Conservation (phyloP, 805 yeast genomes). For the Saccharomycopsis capsularis region DNA sequence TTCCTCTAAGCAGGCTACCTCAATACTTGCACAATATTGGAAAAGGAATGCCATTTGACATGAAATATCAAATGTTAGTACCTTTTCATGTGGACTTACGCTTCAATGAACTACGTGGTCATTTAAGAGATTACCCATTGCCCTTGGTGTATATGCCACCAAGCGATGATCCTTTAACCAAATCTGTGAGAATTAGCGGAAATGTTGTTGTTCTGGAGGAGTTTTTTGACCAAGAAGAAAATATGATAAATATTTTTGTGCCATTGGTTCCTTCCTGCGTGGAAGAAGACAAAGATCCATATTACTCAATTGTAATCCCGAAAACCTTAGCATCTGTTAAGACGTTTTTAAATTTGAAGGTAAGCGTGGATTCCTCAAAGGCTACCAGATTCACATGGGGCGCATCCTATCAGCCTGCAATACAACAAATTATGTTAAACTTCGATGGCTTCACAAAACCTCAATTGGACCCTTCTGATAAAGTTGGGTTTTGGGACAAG, state of each 20-base stretch:
- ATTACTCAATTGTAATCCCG: slow-evolving; percentile 56
- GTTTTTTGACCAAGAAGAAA: slow-evolving; percentile 33
- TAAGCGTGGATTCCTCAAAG: slow-evolving; percentile 45
- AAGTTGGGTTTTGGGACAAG: slow-evolving; percentile 92
- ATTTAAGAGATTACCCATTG: slow-evolving; percentile 78
- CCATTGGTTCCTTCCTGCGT: slow-evolving; percentile 20
- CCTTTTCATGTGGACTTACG: slow-evolving; percentile 56
- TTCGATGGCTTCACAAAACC: slow-evolving; percentile 85
- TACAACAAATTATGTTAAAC: slow-evolving; percentile 69
- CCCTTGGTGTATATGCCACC: slow-evolving; percentile 51
- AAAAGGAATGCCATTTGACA: slow-evolving; percentile 72
- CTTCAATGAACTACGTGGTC: slow-evolving; percentile 57
- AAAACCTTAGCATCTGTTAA: slow-evolving; percentile 74
- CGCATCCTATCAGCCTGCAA: slow-evolving; percentile 72
- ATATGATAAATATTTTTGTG: background rate
- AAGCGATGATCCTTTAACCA: slow-evolving; percentile 10
- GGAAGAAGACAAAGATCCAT: slow-evolving; percentile 35
- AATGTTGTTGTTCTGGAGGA: slow-evolving; percentile 66
- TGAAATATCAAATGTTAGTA: slow-evolving; percentile 57
- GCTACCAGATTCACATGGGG: slow-evolving; percentile 80
- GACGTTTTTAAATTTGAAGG: slow-evolving; percentile 52
- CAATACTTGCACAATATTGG: slow-evolving; percentile 67
- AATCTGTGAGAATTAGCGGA: slow-evolving; percentile 40
- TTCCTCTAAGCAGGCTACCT: slow-evolving; percentile 45
- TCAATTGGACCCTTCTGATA: slow-evolving; percentile 78